Evolutionary conservation across 2,329 filamentous ascomycete genomes (phyloP), one percentile per base, ranked within the genome.

Genomic region (Fusarium sp.): DNA sequence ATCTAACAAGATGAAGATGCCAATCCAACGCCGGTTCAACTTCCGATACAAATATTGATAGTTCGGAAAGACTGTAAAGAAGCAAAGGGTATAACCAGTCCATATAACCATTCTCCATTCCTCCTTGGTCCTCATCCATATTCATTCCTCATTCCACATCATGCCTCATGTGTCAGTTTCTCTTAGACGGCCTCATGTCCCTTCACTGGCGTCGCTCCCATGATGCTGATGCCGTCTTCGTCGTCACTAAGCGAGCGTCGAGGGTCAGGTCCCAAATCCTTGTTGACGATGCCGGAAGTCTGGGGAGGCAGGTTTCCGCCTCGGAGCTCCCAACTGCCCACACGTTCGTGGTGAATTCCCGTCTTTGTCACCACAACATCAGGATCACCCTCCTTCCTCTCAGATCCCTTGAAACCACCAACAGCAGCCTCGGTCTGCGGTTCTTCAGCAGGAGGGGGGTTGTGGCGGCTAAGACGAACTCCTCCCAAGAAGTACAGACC

Each of bases 281-380:
- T 75, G 3, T 78, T 79, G 27, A 78, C 76, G 20, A 73, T 79
- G 18, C 67, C 78, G 43, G 64, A 79, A 30, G 54, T 70, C 18
- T 71, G 71, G 4, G 61, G 62, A 18, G 73, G 66, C 2, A 73
- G 13, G 6, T 41, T 77, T 6, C 70, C 73, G 2, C 69, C 70
- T 18, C 78, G 79, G 61, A 89, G 78, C 73, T 89, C 87, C 87
- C 87, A 88, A 76, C 87, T 88, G 2, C 86, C 87, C 16, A 85
- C 77, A 8, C 87, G 83, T 72, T 86, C 86, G 37, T 88, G 85
- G 5, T 81, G 80, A 6, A 74, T 79, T 1, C 87, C 87, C 8
- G 78, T 78, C 50, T 80, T 81, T 1, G 82, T 81, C 4, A 86
- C 80, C 1, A 81, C 77, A 4, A 88, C 79, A 66, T 88, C 87